Percentiles rank a stretch among this genome's conserved stretches.
These are phyloP conservation scores for Acacia pycnantha DNA, from an alignment of 331 rosid genomes.

Conservation along the genomic window DNA sequence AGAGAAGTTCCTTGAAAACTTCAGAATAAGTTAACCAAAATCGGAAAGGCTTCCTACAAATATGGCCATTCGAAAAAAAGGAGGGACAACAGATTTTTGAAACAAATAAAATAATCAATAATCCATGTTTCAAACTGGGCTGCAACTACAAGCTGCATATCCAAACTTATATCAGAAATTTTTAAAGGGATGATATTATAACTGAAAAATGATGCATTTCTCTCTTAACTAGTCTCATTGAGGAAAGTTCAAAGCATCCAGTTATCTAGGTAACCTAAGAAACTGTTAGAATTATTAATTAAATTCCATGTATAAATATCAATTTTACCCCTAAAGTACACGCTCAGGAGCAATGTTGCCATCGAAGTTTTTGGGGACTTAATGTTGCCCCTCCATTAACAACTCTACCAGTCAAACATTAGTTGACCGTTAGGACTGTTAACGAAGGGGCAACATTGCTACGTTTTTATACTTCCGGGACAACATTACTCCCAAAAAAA, in stretches of 20 bases:
- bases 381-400: too few species aligned
- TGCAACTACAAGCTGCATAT: background rate
- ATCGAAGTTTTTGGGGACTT: too few species aligned
- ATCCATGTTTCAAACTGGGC: background rate
- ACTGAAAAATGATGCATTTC: constrained; percentile 6
- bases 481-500: too few species aligned
- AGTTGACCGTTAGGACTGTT: too few species aligned
- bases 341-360: too few species aligned
- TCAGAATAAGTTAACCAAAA: background rate
- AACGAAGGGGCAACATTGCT: too few species aligned
- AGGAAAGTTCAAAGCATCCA: background rate
- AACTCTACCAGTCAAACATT: too few species aligned
- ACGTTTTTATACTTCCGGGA: too few species aligned
- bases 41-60: background rate
- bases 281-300: background rate
- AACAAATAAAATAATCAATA: background rate
- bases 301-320: background rate
- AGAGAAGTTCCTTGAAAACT: background rate
- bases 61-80: background rate
- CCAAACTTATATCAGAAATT: background rate
- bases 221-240: background rate
- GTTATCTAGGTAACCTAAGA: background rate
- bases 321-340: too few species aligned
- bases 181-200: background rate
- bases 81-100: constrained; percentile 17